Conservation (phyloP, 2,329 filamentous ascomycete species). For the Ophiocordyceps camponoti-leonardi region DNA sequence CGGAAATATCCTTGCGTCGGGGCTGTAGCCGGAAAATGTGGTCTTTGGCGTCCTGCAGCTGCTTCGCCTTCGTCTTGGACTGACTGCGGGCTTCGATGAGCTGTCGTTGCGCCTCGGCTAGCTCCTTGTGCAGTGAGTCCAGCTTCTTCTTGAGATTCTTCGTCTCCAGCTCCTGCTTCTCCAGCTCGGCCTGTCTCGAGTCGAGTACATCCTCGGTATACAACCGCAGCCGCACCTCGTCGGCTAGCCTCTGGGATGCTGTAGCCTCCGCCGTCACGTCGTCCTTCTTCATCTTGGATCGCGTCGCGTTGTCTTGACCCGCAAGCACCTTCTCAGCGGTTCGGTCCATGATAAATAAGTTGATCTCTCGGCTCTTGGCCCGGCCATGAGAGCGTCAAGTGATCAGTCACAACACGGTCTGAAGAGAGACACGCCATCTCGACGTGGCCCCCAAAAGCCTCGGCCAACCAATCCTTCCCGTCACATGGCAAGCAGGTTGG, state of each 20-base stretch:
- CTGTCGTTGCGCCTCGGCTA: slow-evolving; percentile 12
- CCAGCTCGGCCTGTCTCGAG: slow-evolving; percentile 16
- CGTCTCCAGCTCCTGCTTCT: slow-evolving; percentile 13
- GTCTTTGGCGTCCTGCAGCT: slow-evolving; percentile 13
- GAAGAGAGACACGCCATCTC: neutral
- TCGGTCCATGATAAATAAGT: slow-evolving; percentile 5
- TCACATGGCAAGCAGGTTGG: neutral
- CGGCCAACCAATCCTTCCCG: neutral
- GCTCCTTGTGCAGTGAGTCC: slow-evolving; percentile 13
- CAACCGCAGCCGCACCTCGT: slow-evolving; percentile 15
- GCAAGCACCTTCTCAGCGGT: slow-evolving; percentile 1
- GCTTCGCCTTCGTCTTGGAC: slow-evolving; percentile 9
- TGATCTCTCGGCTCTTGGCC: neutral
- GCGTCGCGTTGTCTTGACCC: neutral
- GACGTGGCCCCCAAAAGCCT: too few species aligned
- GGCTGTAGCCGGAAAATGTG: slow-evolving; percentile 16
- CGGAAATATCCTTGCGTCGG: slow-evolving; percentile 16
- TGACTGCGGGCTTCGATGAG: slow-evolving; percentile 13
- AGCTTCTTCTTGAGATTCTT: slow-evolving; percentile 10
- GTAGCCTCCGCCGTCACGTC: neutral
- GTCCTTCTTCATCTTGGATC: slow-evolving; percentile 1
- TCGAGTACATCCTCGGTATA: slow-evolving; percentile 20
- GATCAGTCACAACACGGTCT: too few species aligned
- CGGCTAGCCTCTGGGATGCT: slow-evolving; percentile 5
- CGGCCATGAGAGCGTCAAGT: neutral